Evolutionary conservation across 345 rosid genomes (phyloP), one percentile per base, ranked within the genome.

Genomic region (Arabis hirsuta): DNA sequence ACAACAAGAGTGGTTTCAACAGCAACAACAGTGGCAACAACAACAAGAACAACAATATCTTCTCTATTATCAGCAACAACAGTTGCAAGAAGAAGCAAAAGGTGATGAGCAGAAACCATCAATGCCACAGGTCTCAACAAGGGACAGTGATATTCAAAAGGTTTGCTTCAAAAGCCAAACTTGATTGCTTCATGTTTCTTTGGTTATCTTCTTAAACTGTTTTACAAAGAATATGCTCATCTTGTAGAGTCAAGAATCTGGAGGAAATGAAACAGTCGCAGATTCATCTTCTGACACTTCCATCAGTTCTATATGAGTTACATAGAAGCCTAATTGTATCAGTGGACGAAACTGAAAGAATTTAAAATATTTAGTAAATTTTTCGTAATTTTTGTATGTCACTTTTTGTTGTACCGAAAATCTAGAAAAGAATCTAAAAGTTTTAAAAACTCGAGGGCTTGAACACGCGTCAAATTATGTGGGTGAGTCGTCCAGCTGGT

Each of bases 1-100:
- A 26, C 84, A 71, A 32, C 85, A 81, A 56, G 75, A 69, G 42
- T 67, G 65, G 62, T 66, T 50, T 41, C 86, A 75, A 67, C 78
- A 80, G 44, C 85, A 81, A 51, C 83, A 72, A 66, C 82, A 46
- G 3, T 60, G 32, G 53, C 77, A 50, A 13, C 66, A 56, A 32
- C 50, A 46, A 41, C 61, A 81, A 47, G 76, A 72, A 11, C 44
- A 62, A 6, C 63, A 48, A 10, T 47, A 55, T 74, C 38, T 9
- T 77, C 59, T 38, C 67, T 65, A 68, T 14, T 75, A 51, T 22
- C 83, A 66, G 26, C 84, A 83, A 72, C 73, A 53, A 9, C 79
- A 78, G 62, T 20, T 39, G 32, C 77, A 77, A 58, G 82, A 74
- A 24, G 84, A 78, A 43, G 66, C 66, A 68, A 72, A 66, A 64